These are phyloP conservation scores for Proliferodiscus dingleyae DNA, from an alignment of 2,329 filamentous ascomycete genomes.

Conservation along the genomic window DNA sequence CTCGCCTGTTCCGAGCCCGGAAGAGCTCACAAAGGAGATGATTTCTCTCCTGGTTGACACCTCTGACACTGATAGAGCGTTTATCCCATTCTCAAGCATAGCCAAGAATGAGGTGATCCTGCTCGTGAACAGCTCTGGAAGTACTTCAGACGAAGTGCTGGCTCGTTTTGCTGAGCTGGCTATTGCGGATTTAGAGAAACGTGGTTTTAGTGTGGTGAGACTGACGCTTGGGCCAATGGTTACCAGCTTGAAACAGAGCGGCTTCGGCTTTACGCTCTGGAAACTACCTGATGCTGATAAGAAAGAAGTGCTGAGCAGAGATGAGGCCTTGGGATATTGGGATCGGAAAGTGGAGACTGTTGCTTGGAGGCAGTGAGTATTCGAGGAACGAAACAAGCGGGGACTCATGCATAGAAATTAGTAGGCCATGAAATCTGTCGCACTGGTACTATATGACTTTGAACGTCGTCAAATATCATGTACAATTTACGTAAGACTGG, in stretches of 20 bases:
- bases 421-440: conserved; percentile 61
- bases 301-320: conserved; percentile 14
- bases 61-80: conserved; percentile 19
- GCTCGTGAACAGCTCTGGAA: conserved; percentile 23
- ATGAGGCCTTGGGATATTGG: conserved; percentile 22
- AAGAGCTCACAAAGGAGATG: conserved; percentile 21
- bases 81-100: conserved; percentile 20
- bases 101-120: conserved; percentile 20
- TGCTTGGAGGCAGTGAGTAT: conserved; percentile 24
- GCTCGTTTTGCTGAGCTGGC: conserved; percentile 25
- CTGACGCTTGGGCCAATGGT: conserved; percentile 25
- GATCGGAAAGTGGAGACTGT: conserved; percentile 22
- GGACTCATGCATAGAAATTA: too few species aligned
- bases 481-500: conserved; percentile 60
- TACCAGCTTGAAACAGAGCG: conserved; percentile 28
- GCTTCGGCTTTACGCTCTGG: conserved; percentile 26
- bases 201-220: conserved; percentile 17
- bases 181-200: conserved; percentile 19
- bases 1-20: conserved; percentile 21
- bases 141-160: conserved; percentile 25
- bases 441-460: conserved; percentile 62
- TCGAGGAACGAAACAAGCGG: too few species aligned
- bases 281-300: conserved; percentile 16
- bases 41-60: conserved; percentile 21
- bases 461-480: conserved; percentile 62